phyloP scores from a whole-genome alignment of 1,284 basidiomycete genomes.

The Heimioporus punctisporus region DNA sequence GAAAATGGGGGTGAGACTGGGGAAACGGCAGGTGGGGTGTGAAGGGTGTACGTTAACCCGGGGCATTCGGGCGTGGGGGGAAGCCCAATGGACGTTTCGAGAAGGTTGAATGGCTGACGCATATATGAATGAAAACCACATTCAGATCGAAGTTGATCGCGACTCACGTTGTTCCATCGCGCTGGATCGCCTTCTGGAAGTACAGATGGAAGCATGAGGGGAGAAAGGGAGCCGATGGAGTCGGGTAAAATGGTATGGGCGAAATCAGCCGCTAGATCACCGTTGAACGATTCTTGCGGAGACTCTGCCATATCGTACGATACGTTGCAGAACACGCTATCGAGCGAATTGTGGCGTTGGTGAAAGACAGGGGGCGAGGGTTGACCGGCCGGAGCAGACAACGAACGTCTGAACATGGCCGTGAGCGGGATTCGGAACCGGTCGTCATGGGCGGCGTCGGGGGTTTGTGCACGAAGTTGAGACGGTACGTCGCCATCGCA shows the following conservation, averaged over 20 bases:
- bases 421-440: constrained; percentile 52
- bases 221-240: constrained; percentile 27
- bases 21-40: constrained; percentile 26
- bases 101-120: constrained; percentile 36
- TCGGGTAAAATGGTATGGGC: constrained; percentile 20
- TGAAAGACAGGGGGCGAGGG: constrained; percentile 12
- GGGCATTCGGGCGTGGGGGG: constrained; percentile 29
- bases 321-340: constrained; percentile 31
- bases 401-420: constrained; percentile 60
- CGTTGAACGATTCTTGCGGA: constrained; percentile 10
- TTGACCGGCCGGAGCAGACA: constrained; percentile 50
- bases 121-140: constrained; percentile 15
- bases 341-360: constrained; percentile 23
- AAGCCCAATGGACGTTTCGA: constrained; percentile 32
- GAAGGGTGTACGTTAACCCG: constrained; percentile 23
- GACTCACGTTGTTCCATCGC: constrained; percentile 37
- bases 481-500: constrained; percentile 11
- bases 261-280: constrained; percentile 24
- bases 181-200: constrained; percentile 31
- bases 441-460: constrained; percentile 30
- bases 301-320: constrained; percentile 33
- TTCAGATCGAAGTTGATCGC: constrained; percentile 11
- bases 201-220: constrained; percentile 32
- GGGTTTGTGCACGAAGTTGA: constrained; percentile 33
- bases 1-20: constrained; percentile 24